Evolutionary conservation across 257 asterid species (phyloP), one percentile per base, ranked within the genome.

Genomic region (Nicotiana obtusifolia): DNA sequence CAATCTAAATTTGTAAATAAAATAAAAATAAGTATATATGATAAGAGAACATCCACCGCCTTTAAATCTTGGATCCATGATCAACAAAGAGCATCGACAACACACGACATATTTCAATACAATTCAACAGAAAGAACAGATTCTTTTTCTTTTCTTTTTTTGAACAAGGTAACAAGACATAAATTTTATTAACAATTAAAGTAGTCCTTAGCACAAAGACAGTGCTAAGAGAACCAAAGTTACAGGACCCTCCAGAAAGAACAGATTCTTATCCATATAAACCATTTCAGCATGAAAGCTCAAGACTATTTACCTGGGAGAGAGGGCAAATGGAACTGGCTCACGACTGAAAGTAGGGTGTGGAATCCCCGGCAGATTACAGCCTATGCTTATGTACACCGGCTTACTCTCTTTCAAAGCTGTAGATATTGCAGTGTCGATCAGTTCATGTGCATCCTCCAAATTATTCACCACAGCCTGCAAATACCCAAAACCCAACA

Each of bases 381-480:
- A 92, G 89, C 92, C 81, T 28, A 94, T 78, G 88, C 96, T 92
- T 28, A 94, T 89, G 84, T 94, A 93, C 7, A 92, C 98, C 2
- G 98, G 97, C 86, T 93, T 93, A 53, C 97, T 93, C 89, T 93
- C 98, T 87, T 92, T 94, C 81, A 92, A 81, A 60, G 97, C 94
- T 62, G 97, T 94, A 1, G 97, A 90, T 67, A 94, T 84, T 54
- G 97, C 97, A n/a, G 94, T 88, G 47, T 94, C 98, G 52, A 94
- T 91, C 84, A 86, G 75, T 77, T 94, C 97, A 64, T 94, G 97
- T n/a, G 97, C 97, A 85, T 92, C 97, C 65, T 92, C 98, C 86
- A 94, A 82, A 85, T 94, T 89, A 82, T 89, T 94, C 91, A 92
- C 93, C 86, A 91, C 95, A 56, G 94, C 97, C 95, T 94, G 81